These are phyloP conservation scores for Physcomitrium patens DNA, from an alignment of 225 moss, liverwort and hornwort genomes.

Conservation along the genomic window DNA sequence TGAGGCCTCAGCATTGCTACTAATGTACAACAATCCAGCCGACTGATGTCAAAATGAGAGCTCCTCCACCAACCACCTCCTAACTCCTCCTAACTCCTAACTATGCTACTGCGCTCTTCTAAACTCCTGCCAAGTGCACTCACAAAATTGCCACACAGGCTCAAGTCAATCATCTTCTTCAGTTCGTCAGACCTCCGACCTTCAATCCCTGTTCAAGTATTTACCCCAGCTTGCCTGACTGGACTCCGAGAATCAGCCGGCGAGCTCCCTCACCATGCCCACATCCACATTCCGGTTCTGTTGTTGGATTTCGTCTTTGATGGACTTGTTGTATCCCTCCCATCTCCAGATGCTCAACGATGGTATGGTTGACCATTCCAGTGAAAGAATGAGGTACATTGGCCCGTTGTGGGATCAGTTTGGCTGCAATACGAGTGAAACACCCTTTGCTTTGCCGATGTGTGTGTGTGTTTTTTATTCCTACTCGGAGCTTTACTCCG, in stretches of 20 bases:
- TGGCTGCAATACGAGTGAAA: too few relatives aligned
- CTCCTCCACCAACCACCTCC: constrained; percentile 1
- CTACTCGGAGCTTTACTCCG: too few relatives aligned
- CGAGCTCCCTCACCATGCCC: neutral
- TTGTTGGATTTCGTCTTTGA: neutral
- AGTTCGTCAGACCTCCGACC: constrained; percentile 15
- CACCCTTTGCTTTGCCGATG: too few relatives aligned
- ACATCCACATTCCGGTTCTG: neutral
- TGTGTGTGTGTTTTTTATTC: too few relatives aligned
- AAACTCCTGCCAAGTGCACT: constrained; percentile 4
- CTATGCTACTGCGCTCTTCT: constrained; percentile 3
- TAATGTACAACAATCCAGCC: constrained; percentile 6
- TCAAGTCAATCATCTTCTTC: constrained; percentile 8
- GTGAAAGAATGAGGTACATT: too few relatives aligned
- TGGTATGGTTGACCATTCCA: too few relatives aligned
- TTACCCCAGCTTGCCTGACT: constrained; percentile 16
- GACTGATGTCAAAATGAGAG: constrained; percentile 26
- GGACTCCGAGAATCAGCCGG: neutral
- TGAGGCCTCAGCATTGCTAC: constrained; percentile 17
- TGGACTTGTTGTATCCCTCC: too few relatives aligned
- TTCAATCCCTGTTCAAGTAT: constrained; percentile 31
- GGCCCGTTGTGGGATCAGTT: too few relatives aligned
- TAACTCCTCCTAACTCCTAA: constrained; percentile 16
- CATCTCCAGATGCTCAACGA: too few relatives aligned
- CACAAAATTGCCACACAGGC: constrained; percentile 37